Conservation (phyloP, 1,139 yeast species). For the Debaryomyces nepalensis region DNA sequence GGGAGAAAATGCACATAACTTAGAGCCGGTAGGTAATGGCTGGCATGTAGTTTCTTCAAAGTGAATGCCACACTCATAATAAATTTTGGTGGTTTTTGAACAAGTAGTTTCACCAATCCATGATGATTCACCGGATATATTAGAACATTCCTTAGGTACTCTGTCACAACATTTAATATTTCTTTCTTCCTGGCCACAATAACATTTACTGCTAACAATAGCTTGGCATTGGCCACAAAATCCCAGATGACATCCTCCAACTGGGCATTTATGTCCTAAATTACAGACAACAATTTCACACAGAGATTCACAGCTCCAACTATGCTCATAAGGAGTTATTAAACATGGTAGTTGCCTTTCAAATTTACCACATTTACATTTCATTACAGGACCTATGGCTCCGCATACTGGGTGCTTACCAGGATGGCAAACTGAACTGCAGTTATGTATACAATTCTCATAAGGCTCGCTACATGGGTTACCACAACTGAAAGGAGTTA, state of each 20-base stretch:
- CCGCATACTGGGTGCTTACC: slow-evolving; percentile 88
- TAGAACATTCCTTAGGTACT: slow-evolving; percentile 32
- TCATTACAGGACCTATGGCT: slow-evolving; percentile 70
- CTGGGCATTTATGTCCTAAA: slow-evolving; percentile 60
- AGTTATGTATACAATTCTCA: slow-evolving; percentile 71
- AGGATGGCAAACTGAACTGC: slow-evolving; percentile 81
- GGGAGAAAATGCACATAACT: slow-evolving; percentile 69
- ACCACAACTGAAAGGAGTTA: slow-evolving; percentile 88
- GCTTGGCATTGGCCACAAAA: slow-evolving; percentile 73
- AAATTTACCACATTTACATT: slow-evolving; percentile 76
- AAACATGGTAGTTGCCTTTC: slow-evolving; percentile 72
- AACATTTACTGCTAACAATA: slow-evolving; percentile 55
- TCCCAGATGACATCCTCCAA: slow-evolving; percentile 61
- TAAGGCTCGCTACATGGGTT: slow-evolving; percentile 69
- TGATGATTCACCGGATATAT: slow-evolving; percentile 20
- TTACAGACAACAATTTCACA: slow-evolving; percentile 73
- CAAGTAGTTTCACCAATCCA: slow-evolving; percentile 75
- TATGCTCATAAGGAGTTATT: slow-evolving; percentile 66
- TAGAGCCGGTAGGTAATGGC: slow-evolving; percentile 45
- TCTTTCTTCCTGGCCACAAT: slow-evolving; percentile 66
- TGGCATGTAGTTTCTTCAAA: slow-evolving; percentile 63
- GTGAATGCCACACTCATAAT: slow-evolving; percentile 72
- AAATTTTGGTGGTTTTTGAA: slow-evolving; percentile 49
- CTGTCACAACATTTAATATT: slow-evolving; percentile 56
- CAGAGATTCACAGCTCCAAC: slow-evolving; percentile 68